phyloP scores from a whole-genome alignment of 768 basidiomycete genomes.

The Baorangia bicolor region DNA sequence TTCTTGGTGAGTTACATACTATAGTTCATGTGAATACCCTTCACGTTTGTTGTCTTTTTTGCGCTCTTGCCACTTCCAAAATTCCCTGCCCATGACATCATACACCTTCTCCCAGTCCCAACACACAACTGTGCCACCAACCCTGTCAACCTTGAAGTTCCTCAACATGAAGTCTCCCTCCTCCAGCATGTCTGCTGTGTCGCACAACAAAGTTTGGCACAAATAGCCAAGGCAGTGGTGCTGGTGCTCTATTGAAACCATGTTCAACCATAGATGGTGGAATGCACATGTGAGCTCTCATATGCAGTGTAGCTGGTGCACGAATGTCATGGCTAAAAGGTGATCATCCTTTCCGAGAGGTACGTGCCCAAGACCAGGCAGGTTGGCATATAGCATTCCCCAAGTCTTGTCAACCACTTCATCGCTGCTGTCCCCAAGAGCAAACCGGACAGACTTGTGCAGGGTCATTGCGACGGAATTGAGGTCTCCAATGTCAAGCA shows the following conservation, averaged over 20 bases:
- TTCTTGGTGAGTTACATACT: too few species aligned
- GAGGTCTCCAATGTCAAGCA: slow-evolving; percentile 5
- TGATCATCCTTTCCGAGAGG: slow-evolving; percentile 5
- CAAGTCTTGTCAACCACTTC: slow-evolving; percentile 7
- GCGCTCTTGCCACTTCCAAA: slow-evolving; percentile 2
- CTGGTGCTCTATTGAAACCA: slow-evolving; percentile 18
- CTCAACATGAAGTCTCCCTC: slow-evolving; percentile 32
- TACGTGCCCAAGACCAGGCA: slow-evolving; percentile 9
- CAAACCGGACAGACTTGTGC: slow-evolving; percentile 5
- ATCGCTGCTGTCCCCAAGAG: slow-evolving; percentile 1
- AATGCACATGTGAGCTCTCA: slow-evolving; percentile 8
- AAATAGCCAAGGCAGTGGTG: slow-evolving; percentile 41
- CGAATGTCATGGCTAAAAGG: slow-evolving; percentile 5
- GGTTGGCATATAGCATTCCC: slow-evolving; percentile 9
- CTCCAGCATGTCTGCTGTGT: slow-evolving; percentile 34
- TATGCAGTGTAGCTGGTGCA: slow-evolving; percentile 10
- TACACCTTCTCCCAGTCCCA: slow-evolving; percentile 25
- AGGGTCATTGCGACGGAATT: slow-evolving; percentile 11
- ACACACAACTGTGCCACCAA: slow-evolving; percentile 20
- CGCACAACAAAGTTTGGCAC: slow-evolving; percentile 37
- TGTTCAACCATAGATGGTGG: not conserved
- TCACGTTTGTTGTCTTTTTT: too few species aligned
- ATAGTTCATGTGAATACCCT: too few species aligned
- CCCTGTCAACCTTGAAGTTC: slow-evolving; percentile 25
- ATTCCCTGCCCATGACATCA: slow-evolving; percentile 8